phyloP scores from a whole-genome alignment of 257 asterid species.

The Ocimum tenuiflorum region DNA sequence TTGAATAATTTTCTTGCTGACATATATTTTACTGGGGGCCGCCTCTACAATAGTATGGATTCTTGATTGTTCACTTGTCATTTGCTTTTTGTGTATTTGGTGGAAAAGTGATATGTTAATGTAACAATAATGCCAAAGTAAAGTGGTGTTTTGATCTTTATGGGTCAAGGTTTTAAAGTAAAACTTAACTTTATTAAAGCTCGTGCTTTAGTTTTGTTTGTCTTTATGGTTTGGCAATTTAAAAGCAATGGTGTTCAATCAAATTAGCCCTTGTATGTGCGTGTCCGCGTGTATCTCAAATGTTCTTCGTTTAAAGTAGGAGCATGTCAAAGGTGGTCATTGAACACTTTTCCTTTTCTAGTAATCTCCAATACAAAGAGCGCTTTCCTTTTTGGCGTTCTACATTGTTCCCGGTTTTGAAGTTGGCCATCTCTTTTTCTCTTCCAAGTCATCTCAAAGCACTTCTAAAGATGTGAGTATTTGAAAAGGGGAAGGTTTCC shows the following conservation, averaged over 20 bases:
- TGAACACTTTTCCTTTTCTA: background rate
- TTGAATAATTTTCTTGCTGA: background rate
- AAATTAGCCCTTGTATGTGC: background rate
- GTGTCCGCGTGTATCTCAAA: background rate
- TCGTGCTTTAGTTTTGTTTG: conserved; percentile 21
- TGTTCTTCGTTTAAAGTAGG: background rate
- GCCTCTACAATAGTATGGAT: background rate
- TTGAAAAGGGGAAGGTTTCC: background rate
- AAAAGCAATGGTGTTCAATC: conserved; percentile 4
- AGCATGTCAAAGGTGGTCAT: background rate
- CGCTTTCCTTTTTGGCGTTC: background rate
- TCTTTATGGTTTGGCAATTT: conserved; percentile 19
- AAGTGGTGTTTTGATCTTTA: conserved; percentile 18
- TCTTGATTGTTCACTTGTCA: background rate
- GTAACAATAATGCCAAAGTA: conserved; percentile 4
- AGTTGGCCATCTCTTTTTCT: conserved; percentile 1
- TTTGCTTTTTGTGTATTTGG: background rate
- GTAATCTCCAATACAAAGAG: background rate
- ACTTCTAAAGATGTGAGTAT: background rate
- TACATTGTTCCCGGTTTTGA: background rate
- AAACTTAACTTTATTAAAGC: conserved; percentile 24
- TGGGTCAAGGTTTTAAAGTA: conserved; percentile 10
- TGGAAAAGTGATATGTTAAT: background rate
- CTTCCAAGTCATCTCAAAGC: background rate
- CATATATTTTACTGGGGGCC: background rate